These are phyloP conservation scores for Basipetospora chlamydospora DNA, from an alignment of 2,329 filamentous ascomycete species.

Conservation along the genomic window DNA sequence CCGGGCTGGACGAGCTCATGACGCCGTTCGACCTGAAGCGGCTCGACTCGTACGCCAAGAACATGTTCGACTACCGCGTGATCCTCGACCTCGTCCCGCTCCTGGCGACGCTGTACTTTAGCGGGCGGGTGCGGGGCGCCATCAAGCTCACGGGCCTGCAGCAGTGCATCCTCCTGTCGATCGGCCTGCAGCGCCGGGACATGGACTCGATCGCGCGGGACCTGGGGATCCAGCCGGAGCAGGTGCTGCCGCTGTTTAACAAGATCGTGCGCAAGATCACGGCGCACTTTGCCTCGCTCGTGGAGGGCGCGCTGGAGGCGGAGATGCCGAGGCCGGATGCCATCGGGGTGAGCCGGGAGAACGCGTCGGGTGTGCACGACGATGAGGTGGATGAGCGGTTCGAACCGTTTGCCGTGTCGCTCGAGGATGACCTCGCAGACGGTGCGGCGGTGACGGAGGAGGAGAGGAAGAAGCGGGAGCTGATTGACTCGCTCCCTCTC, in stretches of 20 bases:
- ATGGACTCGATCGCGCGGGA: constrained; percentile 71
- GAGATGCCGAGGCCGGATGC: constrained; percentile 44
- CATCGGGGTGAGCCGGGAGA: constrained; percentile 42
- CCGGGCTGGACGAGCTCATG: constrained; percentile 61
- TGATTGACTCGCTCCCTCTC: constrained; percentile 82
- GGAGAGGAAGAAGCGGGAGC: constrained; percentile 65
- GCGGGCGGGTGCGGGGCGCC: constrained; percentile 50
- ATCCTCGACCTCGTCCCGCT: constrained; percentile 83
- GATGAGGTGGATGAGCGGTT: constrained; percentile 55
- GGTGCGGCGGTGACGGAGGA: constrained; percentile 59
- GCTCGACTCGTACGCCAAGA: constrained; percentile 88
- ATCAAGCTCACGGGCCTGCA: constrained; percentile 72
- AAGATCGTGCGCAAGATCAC: constrained; percentile 87
- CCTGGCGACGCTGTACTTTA: constrained; percentile 75
- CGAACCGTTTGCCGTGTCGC: constrained; percentile 51
- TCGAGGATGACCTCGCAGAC: constrained; percentile 75
- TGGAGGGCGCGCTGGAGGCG: constrained; percentile 59
- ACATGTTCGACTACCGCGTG: constrained; percentile 95
- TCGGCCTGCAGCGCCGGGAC: constrained; percentile 82
- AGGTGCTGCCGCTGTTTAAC: constrained; percentile 91
- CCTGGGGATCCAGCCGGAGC: constrained; percentile 55
- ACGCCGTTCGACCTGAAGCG: constrained; percentile 92
- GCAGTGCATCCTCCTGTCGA: constrained; percentile 71
- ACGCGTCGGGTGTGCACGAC: constrained; percentile 51
- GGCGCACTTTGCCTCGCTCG: constrained; percentile 57